These are phyloP conservation scores for Chaetomidium leptoderma DNA, from an alignment of 495 filamentous ascomycete genomes.

Conservation along the genomic window DNA sequence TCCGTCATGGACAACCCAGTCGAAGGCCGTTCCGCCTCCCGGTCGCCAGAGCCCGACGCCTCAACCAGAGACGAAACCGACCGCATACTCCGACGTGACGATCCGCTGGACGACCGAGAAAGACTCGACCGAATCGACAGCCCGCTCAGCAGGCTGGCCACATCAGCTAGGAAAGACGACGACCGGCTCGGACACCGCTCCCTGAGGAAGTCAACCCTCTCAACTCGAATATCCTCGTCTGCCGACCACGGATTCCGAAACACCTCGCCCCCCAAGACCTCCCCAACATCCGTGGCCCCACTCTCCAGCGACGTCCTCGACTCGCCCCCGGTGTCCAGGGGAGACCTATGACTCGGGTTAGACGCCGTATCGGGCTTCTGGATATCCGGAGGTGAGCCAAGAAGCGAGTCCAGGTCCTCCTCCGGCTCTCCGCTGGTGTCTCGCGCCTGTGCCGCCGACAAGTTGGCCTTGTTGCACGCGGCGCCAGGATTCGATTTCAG, in stretches of 20 bases:
- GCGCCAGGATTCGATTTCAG: conserved; percentile 1
- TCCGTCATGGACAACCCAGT: neutral
- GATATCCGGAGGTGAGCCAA: neutral
- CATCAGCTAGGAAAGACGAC: conserved; percentile 19
- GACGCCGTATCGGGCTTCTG: neutral
- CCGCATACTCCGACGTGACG: conserved; percentile 3
- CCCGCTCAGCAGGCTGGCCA: conserved; percentile 14
- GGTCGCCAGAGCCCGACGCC: neutral
- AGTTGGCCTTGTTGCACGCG: neutral
- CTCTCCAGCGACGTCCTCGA: neutral
- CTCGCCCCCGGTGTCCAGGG: neutral
- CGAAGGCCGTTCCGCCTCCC: neutral
- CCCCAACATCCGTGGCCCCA: neutral
- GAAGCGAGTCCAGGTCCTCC: neutral
- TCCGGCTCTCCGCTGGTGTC: neutral
- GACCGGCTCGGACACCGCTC: conserved; percentile 18
- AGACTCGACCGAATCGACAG: conserved; percentile 17
- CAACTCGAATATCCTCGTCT: neutral
- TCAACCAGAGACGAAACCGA: conserved; percentile 1
- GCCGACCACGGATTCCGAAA: conserved; percentile 12
- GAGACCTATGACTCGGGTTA: neutral
- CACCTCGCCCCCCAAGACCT: neutral
- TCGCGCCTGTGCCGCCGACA: neutral
- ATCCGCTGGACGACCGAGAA: conserved; percentile 10
- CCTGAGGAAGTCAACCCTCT: conserved; percentile 5